phyloP scores from a whole-genome alignment of 768 basidiomycete species.

The Roridomyces roridus region DNA sequence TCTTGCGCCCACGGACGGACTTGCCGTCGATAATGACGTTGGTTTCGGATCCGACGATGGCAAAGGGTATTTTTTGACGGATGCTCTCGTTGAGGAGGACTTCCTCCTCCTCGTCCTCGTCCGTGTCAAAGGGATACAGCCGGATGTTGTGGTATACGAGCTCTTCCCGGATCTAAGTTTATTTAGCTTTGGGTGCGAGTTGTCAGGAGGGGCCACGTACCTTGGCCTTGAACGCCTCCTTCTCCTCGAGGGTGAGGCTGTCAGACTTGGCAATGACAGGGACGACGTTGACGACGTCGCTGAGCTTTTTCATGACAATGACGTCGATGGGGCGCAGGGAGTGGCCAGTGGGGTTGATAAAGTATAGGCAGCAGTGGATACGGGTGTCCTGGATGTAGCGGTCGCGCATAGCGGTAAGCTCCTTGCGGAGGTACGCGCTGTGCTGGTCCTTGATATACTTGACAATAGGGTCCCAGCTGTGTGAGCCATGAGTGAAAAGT shows the following conservation, averaged over 20 bases:
- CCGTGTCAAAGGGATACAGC: conserved; percentile 95
- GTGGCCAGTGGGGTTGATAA: conserved; percentile 99
- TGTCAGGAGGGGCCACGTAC: conserved; percentile 46
- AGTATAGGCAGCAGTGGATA: conserved; percentile 98
- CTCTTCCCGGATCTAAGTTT: conserved; percentile 86
- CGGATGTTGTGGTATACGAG: conserved; percentile 90
- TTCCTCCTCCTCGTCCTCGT: conserved; percentile 95
- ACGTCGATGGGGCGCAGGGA: conserved; percentile 95
- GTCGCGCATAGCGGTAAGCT: conserved; percentile 98
- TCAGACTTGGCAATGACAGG: conserved; percentile 99
- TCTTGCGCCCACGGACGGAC: conserved; percentile 94
- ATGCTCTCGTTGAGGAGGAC: conserved; percentile 88
- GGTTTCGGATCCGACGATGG: conserved; percentile 96
- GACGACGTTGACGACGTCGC: conserved; percentile 98
- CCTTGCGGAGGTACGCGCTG: conserved; percentile 97
- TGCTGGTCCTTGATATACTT: conserved; percentile 99
- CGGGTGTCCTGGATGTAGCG: conserved; percentile 98
- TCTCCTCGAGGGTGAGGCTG: conserved; percentile 91
- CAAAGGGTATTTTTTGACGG: conserved; percentile 95
- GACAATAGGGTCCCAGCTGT: conserved; percentile 98
- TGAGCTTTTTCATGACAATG: conserved; percentile 98
- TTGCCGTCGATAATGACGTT: conserved; percentile 96
- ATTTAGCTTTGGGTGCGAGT: not conserved
- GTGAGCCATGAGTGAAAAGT: not conserved
- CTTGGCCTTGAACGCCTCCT: conserved; percentile 91